phyloP scores from a whole-genome alignment of 2,329 filamentous ascomycete species.

The Colletotrichum lentis region DNA sequence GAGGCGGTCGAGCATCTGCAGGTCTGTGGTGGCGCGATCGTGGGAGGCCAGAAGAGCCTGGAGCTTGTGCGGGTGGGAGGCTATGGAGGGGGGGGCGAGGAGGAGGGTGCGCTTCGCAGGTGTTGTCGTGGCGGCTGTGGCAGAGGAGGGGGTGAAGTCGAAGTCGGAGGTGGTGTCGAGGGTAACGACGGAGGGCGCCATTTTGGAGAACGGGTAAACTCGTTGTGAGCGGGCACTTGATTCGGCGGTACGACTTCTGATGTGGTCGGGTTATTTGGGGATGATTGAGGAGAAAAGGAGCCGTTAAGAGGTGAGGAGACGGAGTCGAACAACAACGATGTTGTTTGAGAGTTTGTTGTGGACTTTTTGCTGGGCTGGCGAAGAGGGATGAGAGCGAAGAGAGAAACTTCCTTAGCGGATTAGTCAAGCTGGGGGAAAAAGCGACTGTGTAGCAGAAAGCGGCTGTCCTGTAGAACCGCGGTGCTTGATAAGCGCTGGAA shows the following conservation, averaged over 20 bases:
- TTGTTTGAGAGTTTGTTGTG: background rate
- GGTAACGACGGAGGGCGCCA: constrained; percentile 62
- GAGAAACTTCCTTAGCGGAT: constrained; percentile 23
- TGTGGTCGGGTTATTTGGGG: background rate
- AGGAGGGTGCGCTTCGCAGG: constrained; percentile 72
- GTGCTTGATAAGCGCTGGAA: constrained; percentile 35
- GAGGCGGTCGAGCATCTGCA: constrained; percentile 98
- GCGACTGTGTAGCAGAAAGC: constrained; percentile 17
- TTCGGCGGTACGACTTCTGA: background rate
- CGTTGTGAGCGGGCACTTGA: background rate
- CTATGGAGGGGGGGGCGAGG: constrained; percentile 88
- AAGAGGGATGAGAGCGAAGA: background rate
- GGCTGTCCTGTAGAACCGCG: constrained; percentile 21
- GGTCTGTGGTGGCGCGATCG: constrained; percentile 80
- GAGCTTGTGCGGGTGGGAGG: constrained; percentile 82
- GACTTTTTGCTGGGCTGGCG: constrained; percentile 15
- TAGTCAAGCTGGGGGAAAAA: constrained; percentile 32
- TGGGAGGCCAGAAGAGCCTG: constrained; percentile 74
- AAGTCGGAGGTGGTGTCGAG: constrained; percentile 66
- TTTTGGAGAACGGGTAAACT: constrained; percentile 43
- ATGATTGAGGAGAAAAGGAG: background rate
- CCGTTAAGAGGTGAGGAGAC: background rate
- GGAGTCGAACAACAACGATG: background rate
- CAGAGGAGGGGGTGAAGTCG: constrained; percentile 46
- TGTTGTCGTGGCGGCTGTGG: constrained; percentile 41